These are phyloP conservation scores for Neofusicoccum sp. DNA, from an alignment of 2,329 filamentous ascomycete species.

Conservation along the genomic window DNA sequence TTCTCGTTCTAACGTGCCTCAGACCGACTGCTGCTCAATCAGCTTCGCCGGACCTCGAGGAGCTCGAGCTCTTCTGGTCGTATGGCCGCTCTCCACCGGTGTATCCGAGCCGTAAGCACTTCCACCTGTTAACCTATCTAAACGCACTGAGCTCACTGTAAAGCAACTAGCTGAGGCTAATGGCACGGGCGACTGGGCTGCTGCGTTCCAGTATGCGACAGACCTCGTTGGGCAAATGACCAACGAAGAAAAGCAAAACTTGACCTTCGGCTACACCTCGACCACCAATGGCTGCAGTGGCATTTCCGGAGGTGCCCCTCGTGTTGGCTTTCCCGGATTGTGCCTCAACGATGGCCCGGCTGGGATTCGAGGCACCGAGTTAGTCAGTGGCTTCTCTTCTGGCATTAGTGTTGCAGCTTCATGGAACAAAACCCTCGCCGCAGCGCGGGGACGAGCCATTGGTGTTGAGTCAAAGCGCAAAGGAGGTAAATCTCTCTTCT, in stretches of 20 bases:
- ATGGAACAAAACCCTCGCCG: slow-evolving; percentile 39
- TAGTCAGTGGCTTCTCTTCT: slow-evolving; percentile 42
- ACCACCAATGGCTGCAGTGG: slow-evolving; percentile 22
- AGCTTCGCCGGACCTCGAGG: background rate
- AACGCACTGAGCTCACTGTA: background rate
- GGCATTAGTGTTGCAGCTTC: slow-evolving; percentile 42
- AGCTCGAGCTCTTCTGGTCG: slow-evolving; percentile 1
- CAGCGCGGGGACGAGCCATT: slow-evolving; percentile 36
- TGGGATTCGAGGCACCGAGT: slow-evolving; percentile 41
- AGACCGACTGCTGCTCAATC: background rate
- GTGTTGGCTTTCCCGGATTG: slow-evolving; percentile 40
- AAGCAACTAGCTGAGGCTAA: background rate
- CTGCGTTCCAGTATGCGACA: slow-evolving; percentile 44
- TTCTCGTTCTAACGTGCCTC: background rate
- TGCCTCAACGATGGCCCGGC: slow-evolving; percentile 47
- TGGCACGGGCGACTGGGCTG: slow-evolving; percentile 35
- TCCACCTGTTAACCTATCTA: background rate
- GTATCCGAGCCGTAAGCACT: slow-evolving; percentile 5
- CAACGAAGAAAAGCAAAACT: slow-evolving; percentile 41
- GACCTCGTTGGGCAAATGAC: slow-evolving; percentile 44
- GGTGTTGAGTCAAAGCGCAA: slow-evolving; percentile 45
- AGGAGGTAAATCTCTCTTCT: slow-evolving; percentile 37
- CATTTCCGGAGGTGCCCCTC: slow-evolving; percentile 25
- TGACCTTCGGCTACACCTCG: slow-evolving; percentile 41
- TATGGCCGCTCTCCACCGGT: slow-evolving; percentile 2